These are phyloP conservation scores for Jatropha podagrica DNA, from an alignment of 441 rosid species.

Conservation along the genomic window DNA sequence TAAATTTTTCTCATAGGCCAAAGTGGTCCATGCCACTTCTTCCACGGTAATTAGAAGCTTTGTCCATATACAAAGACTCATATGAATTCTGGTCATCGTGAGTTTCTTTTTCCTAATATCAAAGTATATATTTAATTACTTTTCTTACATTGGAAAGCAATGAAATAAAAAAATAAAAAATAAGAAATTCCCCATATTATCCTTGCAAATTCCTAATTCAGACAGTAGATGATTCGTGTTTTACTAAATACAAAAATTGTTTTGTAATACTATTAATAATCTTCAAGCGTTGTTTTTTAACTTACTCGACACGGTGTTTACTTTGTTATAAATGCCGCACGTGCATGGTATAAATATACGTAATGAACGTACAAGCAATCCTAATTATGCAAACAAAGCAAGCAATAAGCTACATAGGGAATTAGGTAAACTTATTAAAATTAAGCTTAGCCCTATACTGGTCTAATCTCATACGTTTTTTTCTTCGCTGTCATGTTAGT, in stretches of 20 bases:
- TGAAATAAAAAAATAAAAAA: no score
- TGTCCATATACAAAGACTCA: not conserved
- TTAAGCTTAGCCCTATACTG: not conserved
- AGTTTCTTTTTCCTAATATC: no score
- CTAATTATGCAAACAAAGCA: not conserved
- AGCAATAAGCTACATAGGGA: not conserved
- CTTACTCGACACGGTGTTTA: not conserved
- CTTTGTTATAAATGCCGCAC: not conserved
- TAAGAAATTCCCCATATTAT: no score
- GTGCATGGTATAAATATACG: not conserved
- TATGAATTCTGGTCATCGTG: not conserved
- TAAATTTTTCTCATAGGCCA: not conserved
- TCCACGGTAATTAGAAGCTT: not conserved
- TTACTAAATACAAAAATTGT: no score
- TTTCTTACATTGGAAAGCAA: no score
- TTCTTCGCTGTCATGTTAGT: not conserved
- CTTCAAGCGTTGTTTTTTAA: no score
- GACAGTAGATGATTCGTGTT: no score
- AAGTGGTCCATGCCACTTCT: not conserved
- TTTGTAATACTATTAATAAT: no score
- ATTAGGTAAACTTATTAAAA: not conserved
- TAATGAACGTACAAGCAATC: not conserved
- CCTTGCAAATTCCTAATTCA: no score
- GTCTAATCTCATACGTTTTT: not conserved
- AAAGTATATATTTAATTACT: no score